Percentiles rank a stretch among this genome's conserved stretches.
Evolutionary conservation across 768 basidiomycete species (phyloP).

Genomic region (Russula vinacea): DNA sequence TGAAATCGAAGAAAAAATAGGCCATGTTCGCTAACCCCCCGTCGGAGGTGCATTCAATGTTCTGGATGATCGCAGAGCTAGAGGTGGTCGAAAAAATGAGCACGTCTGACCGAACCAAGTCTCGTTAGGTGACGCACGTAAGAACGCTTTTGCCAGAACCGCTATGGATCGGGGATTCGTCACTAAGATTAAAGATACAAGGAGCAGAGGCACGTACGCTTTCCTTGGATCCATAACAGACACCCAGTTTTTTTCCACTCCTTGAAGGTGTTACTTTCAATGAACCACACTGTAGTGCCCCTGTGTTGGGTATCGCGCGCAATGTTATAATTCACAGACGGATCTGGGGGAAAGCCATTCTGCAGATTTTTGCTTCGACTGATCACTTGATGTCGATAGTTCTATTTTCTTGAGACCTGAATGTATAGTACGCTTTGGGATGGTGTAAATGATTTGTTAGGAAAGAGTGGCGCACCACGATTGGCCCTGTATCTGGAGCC

Average conservation of each 20-base stretch:
- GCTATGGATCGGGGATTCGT: not conserved
- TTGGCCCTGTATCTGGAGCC: too few relatives aligned
- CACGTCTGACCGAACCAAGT: too few relatives aligned
- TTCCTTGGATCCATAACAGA: conserved; percentile 2
- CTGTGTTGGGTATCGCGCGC: not conserved
- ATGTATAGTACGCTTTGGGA: too few relatives aligned
- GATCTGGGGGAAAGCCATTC: conserved; percentile 5
- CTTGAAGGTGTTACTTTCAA: not conserved
- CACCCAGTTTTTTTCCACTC: not conserved
- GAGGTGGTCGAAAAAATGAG: not conserved
- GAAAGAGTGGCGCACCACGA: too few relatives aligned
- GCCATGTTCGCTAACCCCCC: not conserved
- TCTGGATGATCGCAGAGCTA: not conserved
- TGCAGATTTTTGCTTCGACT: not conserved
- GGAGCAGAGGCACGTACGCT: not conserved
- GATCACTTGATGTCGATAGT: too few relatives aligned
- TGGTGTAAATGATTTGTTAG: not conserved
- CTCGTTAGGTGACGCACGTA: not conserved
- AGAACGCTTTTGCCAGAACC: conserved; percentile 3
- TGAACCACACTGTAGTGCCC: not conserved
- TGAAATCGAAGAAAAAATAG: conserved; percentile 4
- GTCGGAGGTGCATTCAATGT: not conserved
- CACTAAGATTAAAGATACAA: not conserved
- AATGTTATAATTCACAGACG: not conserved
- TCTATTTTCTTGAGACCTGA: too few relatives aligned